Evolutionary conservation across 164 flowering plant species (phyloP).

Genomic region (Stephania japonica): DNA sequence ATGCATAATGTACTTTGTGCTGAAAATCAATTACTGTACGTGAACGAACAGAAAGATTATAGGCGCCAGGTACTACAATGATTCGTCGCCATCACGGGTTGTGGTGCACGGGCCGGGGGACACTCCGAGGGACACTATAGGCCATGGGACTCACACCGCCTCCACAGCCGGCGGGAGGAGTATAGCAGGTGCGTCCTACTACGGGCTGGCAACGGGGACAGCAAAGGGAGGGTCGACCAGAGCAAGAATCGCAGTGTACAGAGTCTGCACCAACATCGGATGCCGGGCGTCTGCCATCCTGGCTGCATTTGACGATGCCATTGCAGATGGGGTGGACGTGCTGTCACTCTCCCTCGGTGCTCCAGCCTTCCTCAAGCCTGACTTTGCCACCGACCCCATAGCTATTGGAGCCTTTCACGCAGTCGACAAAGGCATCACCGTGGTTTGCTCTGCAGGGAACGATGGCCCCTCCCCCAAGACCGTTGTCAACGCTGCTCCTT

Average conservation of each 20-base stretch:
- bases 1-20: no score
- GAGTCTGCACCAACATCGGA: conserved; percentile 43
- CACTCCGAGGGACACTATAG: conserved; percentile 33
- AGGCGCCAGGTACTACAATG: conserved; percentile 49
- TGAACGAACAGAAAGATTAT: conserved; percentile 42
- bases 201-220: conserved; percentile 62
- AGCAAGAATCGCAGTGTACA: conserved; percentile 60
- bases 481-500: conserved; percentile 67
- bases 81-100: neutral
- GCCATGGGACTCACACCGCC: conserved; percentile 39
- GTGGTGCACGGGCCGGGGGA: neutral
- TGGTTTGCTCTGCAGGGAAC: conserved; percentile 82
- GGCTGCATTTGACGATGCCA: conserved; percentile 71
- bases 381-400: conserved; percentile 45
- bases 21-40: no score
- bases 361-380: conserved; percentile 17
- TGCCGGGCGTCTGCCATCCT: conserved; percentile 58
- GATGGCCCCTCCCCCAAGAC: conserved; percentile 40
- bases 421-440: conserved; percentile 50
- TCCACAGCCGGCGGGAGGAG: conserved; percentile 30
- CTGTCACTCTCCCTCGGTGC: conserved; percentile 58
- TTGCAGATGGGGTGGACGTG: conserved; percentile 65
- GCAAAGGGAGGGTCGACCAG: conserved; percentile 68
- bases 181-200: conserved; percentile 48
- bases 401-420: conserved; percentile 87